Evolutionary conservation across 768 basidiomycete species (phyloP), one percentile per base, ranked within the genome.

Genomic region (Phylloporus sp.): DNA sequence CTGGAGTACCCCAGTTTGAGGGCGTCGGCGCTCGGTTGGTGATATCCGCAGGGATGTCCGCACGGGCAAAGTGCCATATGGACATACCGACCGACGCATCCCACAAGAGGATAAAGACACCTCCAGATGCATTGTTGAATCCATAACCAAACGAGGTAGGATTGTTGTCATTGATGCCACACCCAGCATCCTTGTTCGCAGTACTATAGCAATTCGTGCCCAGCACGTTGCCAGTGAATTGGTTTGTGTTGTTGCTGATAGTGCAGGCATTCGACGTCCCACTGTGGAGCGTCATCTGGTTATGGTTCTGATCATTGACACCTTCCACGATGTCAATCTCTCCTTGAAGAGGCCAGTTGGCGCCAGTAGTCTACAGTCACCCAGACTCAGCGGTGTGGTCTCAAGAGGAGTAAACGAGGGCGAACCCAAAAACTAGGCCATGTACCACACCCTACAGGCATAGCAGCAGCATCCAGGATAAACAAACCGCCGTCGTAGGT

Each of bases 321-420:
- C 86, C 85, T 61, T 91, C 89, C 9, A 90, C 63, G 45, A 88
- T 77, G 59, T 91, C 89, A 42, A 88, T 84, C 65, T 90, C 86
- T 53, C 81, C 82, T 23, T 54, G 67, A 22, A 29, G 16, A 4
- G 81, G 81, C 82, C 82, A 84, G 40, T 75, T 60, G 2, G 76
- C 72, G 8, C 81, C 80, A 39, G 74, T 70, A 4, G 75, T 71
- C 72, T 73, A 45, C 8, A 23, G n/a, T 34, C 26, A 34, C 15
- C 42, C 5, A 23, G 3, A 15, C 18, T 52, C 28, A 59, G 50
- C 20, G 16, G 26, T 9, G 20, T n/a, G 6, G 1, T 31, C 32
- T 2, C 10, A 5, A 22, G 28, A 39, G 23, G 12, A 23, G 31
- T 22, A 29, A 18, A 26, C 16, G 70, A 59, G n/a, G n/a, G n/a